phyloP scores from a whole-genome alignment of 2,329 filamentous ascomycete species.

The Teratosphaeria gauchensis region DNA sequence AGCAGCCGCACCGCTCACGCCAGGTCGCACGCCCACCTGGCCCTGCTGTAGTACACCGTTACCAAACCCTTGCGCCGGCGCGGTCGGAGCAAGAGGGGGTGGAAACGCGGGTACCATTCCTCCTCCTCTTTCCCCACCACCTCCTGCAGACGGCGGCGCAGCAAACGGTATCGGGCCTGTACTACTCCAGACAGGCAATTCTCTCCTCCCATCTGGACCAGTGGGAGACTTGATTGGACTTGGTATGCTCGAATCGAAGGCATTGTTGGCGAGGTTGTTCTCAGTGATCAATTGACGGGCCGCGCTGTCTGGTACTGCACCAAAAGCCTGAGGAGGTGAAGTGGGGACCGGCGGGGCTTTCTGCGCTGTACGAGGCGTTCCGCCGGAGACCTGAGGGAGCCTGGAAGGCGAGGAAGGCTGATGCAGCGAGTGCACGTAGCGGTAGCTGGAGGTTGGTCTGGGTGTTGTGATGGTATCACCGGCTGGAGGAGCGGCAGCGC shows the following conservation, averaged over 20 bases:
- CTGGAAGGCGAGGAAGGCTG: not conserved
- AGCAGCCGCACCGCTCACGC: too few relatives aligned
- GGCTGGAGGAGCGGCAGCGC: not conserved
- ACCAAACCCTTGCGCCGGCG: too few relatives aligned
- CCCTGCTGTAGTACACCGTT: too few relatives aligned
- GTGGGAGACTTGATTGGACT: not conserved
- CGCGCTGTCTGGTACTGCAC: conserved; percentile 4
- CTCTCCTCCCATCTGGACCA: not conserved
- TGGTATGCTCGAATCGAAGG: not conserved
- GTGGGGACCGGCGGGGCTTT: not conserved
- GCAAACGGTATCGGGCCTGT: conserved; percentile 26
- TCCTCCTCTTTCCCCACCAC: not conserved
- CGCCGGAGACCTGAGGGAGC: not conserved
- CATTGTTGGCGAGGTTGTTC: conserved; percentile 1
- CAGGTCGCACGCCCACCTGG: too few relatives aligned
- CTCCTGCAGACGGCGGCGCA: not conserved
- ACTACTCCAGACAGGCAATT: conserved; percentile 20
- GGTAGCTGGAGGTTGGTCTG: not conserved
- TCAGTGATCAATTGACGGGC: conserved; percentile 7
- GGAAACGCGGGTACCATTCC: not conserved
- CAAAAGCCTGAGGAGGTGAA: not conserved
- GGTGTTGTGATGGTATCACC: not conserved
- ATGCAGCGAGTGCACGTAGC: not conserved
- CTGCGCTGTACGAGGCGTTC: not conserved
- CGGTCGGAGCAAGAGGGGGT: not conserved